Percentiles rank a stretch among this genome's conserved stretches.
phyloP scores from a whole-genome alignment of 78 protist species.

The Dictyostelium capitatum region DNA sequence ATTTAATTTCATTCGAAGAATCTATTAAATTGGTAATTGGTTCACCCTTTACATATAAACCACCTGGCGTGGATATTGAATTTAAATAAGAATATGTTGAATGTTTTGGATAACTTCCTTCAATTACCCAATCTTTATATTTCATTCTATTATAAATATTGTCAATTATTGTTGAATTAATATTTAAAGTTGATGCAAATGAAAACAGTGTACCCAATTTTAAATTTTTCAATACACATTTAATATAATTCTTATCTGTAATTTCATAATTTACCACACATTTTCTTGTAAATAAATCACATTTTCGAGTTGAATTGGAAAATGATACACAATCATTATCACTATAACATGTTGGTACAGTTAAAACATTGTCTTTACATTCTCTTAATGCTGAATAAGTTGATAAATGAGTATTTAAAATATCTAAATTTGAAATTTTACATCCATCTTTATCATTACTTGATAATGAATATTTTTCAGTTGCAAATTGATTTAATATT shows the following conservation, averaged over 20 bases:
- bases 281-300: not conserved
- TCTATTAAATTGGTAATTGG: not conserved
- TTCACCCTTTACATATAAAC: no score
- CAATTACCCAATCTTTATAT: not conserved
- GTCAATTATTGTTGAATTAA: not conserved
- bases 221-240: slow-evolving; percentile 14
- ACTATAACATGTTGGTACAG: not conserved
- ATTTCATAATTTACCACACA: not conserved
- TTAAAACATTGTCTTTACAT: not conserved
- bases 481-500: slow-evolving; percentile 11
- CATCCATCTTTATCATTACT: not conserved
- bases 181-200: not conserved
- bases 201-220: not conserved
- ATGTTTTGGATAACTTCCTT: not conserved
- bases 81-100: not conserved
- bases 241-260: slow-evolving; percentile 4
- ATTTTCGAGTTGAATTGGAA: not conserved
- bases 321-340: not conserved
- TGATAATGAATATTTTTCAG: not conserved
- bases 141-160: not conserved
- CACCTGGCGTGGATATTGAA: no score
- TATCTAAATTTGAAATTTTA: not conserved
- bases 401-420: not conserved
- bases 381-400: slow-evolving; percentile 18
- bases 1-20: not conserved